Evolutionary conservation across 2,329 filamentous ascomycete genomes (phyloP).

Genomic region (Capronia americana): DNA sequence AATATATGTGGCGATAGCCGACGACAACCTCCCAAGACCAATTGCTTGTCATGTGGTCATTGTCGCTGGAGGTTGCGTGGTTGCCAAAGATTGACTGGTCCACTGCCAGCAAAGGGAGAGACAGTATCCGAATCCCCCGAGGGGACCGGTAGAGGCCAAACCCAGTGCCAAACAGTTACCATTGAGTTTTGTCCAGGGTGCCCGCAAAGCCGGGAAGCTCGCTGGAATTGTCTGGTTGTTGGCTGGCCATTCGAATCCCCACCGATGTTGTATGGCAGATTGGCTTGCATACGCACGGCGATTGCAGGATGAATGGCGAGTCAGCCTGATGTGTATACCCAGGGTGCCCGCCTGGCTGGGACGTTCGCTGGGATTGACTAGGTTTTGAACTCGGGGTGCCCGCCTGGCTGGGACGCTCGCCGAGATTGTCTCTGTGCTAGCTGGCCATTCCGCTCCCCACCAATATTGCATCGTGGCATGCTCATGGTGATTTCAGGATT

Average conservation of each 20-base stretch:
- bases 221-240: constrained; percentile 1
- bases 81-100: not conserved
- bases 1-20: not conserved
- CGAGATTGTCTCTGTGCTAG: not conserved
- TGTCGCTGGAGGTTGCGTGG: not conserved
- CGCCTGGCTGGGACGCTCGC: not conserved
- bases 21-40: not conserved
- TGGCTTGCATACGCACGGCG: not conserved
- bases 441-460: not conserved
- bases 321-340: not conserved
- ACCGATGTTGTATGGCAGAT: not conserved
- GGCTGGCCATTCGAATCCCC: not conserved
- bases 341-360: not conserved
- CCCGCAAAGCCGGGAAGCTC: not conserved
- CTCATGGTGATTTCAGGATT: constrained; percentile 1
- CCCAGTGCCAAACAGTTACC: not conserved
- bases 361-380: not conserved
- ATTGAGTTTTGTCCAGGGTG: not conserved
- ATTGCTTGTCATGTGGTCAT: not conserved
- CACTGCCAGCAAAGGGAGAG: not conserved
- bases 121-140: constrained; percentile 1
- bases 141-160: not conserved
- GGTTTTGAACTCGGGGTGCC: not conserved
- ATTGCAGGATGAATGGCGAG: not conserved
- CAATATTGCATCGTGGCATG: constrained; percentile 1